phyloP scores from a whole-genome alignment of 202 grass and related monocot species.

The Zoysia matrella region DNA sequence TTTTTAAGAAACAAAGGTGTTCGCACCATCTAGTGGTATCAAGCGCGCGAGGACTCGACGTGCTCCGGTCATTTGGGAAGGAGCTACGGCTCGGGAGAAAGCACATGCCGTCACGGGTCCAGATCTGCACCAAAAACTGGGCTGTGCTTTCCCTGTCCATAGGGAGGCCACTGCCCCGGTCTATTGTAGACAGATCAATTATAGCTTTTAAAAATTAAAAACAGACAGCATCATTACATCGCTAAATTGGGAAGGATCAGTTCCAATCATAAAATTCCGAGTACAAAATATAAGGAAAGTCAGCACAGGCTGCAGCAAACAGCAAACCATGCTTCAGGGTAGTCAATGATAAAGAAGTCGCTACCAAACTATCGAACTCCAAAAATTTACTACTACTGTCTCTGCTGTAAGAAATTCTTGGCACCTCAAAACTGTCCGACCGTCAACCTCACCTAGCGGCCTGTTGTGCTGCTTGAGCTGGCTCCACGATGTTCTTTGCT shows the following conservation, averaged over 20 bases:
- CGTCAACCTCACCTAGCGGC: slow-evolving; percentile 42
- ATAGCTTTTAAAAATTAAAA: neutral
- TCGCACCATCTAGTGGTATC: too few relatives aligned
- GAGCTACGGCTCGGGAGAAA: too few relatives aligned
- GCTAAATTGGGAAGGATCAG: neutral
- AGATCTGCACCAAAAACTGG: too few relatives aligned
- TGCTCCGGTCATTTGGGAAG: too few relatives aligned
- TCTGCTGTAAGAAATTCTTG: neutral
- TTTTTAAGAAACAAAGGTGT: too few relatives aligned
- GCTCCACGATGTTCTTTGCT: too few relatives aligned
- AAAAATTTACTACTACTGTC: neutral
- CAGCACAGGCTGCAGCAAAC: slow-evolving; percentile 17
- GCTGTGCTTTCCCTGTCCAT: neutral
- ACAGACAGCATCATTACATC: neutral
- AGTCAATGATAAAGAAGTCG: slow-evolving; percentile 1
- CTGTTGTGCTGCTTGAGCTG: too few relatives aligned
- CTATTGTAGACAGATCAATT: neutral
- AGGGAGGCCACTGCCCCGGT: neutral
- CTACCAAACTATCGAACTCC: slow-evolving; percentile 19
- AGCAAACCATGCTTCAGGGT: neutral
- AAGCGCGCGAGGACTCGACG: too few relatives aligned
- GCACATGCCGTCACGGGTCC: too few relatives aligned
- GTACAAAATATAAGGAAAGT: slow-evolving; percentile 14
- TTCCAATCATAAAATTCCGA: neutral
- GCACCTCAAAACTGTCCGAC: slow-evolving; percentile 35